Evolutionary conservation across 2,329 filamentous ascomycete genomes (phyloP).

Genomic region (Cladobotryum protrusum): DNA sequence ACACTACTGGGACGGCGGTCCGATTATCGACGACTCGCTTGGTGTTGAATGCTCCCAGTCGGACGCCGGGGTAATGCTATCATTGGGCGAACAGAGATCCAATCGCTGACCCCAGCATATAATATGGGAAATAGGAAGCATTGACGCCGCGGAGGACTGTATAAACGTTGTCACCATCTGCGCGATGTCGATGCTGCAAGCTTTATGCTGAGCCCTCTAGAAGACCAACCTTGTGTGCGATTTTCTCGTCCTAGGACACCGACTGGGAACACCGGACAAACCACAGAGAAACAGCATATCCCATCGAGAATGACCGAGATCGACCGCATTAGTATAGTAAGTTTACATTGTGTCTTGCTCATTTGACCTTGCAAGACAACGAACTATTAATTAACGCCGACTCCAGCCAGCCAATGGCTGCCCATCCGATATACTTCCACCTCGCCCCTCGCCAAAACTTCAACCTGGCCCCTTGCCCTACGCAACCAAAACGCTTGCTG

Average conservation of each 20-base stretch:
- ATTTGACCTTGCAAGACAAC: constrained; percentile 49
- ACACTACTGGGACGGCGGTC: constrained; percentile 79
- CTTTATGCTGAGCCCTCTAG: constrained; percentile 42
- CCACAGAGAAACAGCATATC: constrained; percentile 17
- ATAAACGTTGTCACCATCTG: constrained; percentile 29
- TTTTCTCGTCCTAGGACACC: constrained; percentile 37
- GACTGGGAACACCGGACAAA: constrained; percentile 43
- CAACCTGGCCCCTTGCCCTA: constrained; percentile 47
- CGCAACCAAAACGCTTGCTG: constrained; percentile 51
- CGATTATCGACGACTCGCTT: constrained; percentile 56
- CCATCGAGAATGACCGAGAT: constrained; percentile 25
- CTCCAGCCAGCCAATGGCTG: constrained; percentile 38
- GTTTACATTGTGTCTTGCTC: constrained; percentile 59
- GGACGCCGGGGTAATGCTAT: constrained; percentile 73
- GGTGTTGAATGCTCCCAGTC: constrained; percentile 62
- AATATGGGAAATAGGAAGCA: constrained; percentile 43
- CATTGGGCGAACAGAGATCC: constrained; percentile 54
- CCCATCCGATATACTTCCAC: constrained; percentile 52
- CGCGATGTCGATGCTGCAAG: constrained; percentile 22
- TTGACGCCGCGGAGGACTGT: constrained; percentile 39
- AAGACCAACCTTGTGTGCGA: constrained; percentile 42
- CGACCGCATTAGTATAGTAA: constrained; percentile 53
- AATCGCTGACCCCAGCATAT: constrained; percentile 47
- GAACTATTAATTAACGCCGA: constrained; percentile 34
- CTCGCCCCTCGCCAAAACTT: constrained; percentile 40